Evolutionary conservation across 2,329 filamentous ascomycete species (phyloP).

Genomic region (Pseudocercospora eumusae): DNA sequence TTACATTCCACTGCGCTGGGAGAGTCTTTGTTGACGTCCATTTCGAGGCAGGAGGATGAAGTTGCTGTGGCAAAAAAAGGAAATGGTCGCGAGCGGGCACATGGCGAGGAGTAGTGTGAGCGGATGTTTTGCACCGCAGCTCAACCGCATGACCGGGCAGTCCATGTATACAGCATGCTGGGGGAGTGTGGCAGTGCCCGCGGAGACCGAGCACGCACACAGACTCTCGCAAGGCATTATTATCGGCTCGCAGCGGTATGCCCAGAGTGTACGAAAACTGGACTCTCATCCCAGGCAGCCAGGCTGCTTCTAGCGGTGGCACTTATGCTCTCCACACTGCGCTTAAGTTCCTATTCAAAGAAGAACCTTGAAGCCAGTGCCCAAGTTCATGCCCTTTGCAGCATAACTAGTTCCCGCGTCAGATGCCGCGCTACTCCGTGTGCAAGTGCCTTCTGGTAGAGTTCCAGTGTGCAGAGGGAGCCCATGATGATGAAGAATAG

Average conservation of each 20-base stretch:
- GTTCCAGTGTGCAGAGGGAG: background rate
- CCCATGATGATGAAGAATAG: too few relatives aligned
- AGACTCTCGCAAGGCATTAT: background rate
- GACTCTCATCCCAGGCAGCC: conserved; percentile 1
- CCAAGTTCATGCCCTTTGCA: conserved; percentile 3
- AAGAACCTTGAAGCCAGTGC: conserved; percentile 5
- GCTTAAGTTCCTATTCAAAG: conserved; percentile 9
- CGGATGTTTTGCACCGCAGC: background rate
- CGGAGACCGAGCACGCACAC: background rate
- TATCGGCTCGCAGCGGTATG: conserved; percentile 6
- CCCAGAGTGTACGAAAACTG: background rate
- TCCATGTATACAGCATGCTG: background rate
- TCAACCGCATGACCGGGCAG: conserved; percentile 3
- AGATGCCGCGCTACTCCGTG: background rate
- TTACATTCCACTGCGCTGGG: conserved; percentile 13
- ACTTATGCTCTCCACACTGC: conserved; percentile 12
- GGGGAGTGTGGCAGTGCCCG: conserved; percentile 4
- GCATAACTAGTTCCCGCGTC: conserved; percentile 4
- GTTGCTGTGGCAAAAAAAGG: conserved; percentile 6
- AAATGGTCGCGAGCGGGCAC: background rate
- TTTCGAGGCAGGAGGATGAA: conserved; percentile 11
- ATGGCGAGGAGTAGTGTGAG: conserved; percentile 1
- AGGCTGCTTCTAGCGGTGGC: conserved; percentile 3
- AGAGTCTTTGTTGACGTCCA: conserved; percentile 10
- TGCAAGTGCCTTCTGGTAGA: background rate